A percentile compares a stretch with the other conserved stretches of the same genome.
phyloP scores from a whole-genome alignment of 495 filamentous ascomycete species.

The Aspergillus avenaceus region DNA sequence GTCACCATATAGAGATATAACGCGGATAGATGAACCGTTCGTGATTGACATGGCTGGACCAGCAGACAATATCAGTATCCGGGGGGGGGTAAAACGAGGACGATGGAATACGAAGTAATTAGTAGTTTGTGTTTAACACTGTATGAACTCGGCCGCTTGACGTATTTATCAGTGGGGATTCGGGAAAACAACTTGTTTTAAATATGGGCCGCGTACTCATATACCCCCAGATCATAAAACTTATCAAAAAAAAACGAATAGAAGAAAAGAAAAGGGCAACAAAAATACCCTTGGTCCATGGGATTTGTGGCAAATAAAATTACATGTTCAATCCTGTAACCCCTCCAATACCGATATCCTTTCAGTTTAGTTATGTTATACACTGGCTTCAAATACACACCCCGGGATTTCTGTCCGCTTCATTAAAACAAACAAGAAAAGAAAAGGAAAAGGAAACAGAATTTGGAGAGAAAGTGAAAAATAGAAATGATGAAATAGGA shows the following conservation, averaged over 20 bases:
- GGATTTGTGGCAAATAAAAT: not conserved
- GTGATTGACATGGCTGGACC: slow-evolving; percentile 38
- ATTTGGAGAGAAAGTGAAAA: too few relatives aligned
- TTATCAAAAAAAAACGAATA: not conserved
- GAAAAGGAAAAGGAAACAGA: too few relatives aligned
- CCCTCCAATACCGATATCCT: not conserved
- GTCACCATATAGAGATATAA: not conserved
- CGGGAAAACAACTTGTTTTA: too few relatives aligned
- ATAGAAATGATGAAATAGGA: too few relatives aligned
- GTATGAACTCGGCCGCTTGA: slow-evolving; percentile 12
- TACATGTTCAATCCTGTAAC: not conserved
- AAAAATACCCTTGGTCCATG: not conserved
- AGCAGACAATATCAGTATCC: slow-evolving; percentile 2
- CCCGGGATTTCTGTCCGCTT: too few relatives aligned
- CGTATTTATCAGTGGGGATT: slow-evolving; percentile 16
- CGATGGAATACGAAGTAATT: too few relatives aligned
- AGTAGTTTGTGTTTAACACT: slow-evolving; percentile 18
- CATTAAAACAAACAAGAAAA: too few relatives aligned
- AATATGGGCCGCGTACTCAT: too few relatives aligned
- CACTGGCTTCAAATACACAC: not conserved
- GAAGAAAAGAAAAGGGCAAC: not conserved
- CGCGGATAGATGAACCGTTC: slow-evolving; percentile 29
- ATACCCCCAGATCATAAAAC: not conserved
- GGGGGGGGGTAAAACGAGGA: slow-evolving; percentile 4
- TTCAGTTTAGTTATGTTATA: not conserved